Evolutionary conservation across 106 monocot species (phyloP).

Genomic region (Platanthera zijinensis): DNA sequence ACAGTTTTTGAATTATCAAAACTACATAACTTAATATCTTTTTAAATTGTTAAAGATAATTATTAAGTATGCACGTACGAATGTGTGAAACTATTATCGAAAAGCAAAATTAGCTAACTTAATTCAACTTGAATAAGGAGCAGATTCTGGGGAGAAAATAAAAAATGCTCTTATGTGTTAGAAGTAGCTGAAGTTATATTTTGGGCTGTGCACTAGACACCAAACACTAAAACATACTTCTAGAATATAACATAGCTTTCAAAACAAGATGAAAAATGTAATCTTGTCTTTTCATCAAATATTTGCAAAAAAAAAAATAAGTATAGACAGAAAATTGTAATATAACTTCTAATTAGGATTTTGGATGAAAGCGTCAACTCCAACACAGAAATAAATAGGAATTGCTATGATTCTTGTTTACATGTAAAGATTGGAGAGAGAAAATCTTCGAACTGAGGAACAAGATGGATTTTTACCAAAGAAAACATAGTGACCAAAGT

Average conservation of each 20-base stretch:
- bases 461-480: too few species aligned
- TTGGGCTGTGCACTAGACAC: background rate
- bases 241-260: background rate
- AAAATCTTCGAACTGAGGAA: too few species aligned
- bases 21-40: conserved; percentile 16
- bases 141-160: background rate
- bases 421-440: too few species aligned
- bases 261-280: background rate
- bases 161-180: background rate
- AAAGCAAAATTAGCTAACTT: background rate
- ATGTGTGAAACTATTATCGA: background rate
- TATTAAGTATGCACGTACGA: background rate
- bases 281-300: background rate
- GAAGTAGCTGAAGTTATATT: background rate
- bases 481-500: too few species aligned
- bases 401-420: too few species aligned
- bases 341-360: background rate
- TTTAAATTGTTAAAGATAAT: background rate
- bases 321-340: background rate
- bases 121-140: background rate
- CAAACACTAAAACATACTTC: background rate
- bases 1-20: conserved; percentile 21
- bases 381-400: too few species aligned
- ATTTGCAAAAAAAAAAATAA: background rate
- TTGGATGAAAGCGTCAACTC: too few species aligned